phyloP scores from a whole-genome alignment of 1,139 yeast species.

The Scheffersomyces titani region DNA sequence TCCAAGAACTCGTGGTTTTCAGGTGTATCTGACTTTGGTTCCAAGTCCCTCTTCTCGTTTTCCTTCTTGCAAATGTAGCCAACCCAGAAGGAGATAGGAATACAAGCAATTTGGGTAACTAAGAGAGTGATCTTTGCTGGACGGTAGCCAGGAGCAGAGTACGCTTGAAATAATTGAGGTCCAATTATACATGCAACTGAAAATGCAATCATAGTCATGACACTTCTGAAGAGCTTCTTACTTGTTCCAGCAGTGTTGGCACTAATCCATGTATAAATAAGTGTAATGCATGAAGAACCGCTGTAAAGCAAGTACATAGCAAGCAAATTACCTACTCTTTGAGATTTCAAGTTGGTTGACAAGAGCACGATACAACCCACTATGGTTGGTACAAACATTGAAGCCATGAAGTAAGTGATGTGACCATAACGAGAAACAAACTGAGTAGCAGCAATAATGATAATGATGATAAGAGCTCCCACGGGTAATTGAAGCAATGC shows the following conservation, averaged over 20 bases:
- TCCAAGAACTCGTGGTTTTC: constrained; percentile 28
- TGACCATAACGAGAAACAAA: constrained; percentile 28
- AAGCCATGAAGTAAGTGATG: constrained; percentile 25
- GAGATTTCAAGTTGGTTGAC: constrained; percentile 15
- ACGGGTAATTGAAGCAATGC: constrained; percentile 45
- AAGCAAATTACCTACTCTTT: constrained; percentile 33
- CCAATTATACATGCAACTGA: constrained; percentile 40
- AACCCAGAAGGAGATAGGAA: constrained; percentile 30
- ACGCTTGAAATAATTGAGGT: constrained; percentile 38
- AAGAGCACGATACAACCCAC: constrained; percentile 39
- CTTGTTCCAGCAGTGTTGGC: constrained; percentile 19
- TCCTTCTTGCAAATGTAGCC: constrained; percentile 26
- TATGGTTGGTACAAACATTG: constrained; percentile 37
- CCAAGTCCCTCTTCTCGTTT: constrained; percentile 25
- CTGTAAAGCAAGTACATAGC: constrained; percentile 36
- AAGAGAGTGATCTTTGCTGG: constrained; percentile 40
- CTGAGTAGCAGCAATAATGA: constrained; percentile 33
- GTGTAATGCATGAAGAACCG: constrained; percentile 19
- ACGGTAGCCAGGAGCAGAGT: constrained; percentile 27
- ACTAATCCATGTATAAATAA: constrained; percentile 18
- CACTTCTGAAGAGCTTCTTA: constrained; percentile 15
- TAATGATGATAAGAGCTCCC: constrained; percentile 36
- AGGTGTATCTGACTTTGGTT: constrained; percentile 15
- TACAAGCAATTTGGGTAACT: constrained; percentile 29
- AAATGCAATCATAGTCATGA: constrained; percentile 30